Conservation (phyloP, 2,329 filamentous ascomycete species). For the Coleophoma eucalyptorum region DNA sequence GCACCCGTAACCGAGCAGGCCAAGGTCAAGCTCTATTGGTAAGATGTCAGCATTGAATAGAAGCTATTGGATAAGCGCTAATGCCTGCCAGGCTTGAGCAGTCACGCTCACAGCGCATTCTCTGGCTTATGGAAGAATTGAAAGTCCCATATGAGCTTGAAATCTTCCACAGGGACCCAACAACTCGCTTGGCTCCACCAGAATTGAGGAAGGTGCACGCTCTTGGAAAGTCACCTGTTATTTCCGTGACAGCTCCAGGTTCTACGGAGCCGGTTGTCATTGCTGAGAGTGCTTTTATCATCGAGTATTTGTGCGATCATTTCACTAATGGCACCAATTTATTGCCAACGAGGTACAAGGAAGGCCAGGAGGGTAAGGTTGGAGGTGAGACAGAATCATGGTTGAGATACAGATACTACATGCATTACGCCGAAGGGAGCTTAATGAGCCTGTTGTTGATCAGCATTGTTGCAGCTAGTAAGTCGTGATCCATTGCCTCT, state of each 20-base stretch:
- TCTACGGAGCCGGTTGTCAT: constrained; percentile 53
- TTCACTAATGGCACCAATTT: constrained; percentile 42
- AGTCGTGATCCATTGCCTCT: constrained; percentile 15
- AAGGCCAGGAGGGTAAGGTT: constrained; percentile 52
- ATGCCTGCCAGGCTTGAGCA: constrained; percentile 23
- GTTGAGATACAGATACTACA: constrained; percentile 60
- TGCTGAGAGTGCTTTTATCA: constrained; percentile 78
- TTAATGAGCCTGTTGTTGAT: constrained; percentile 71
- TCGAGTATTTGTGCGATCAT: constrained; percentile 76
- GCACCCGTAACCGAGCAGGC: constrained; percentile 22
- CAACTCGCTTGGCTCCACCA: constrained; percentile 65
- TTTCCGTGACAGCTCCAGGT: constrained; percentile 54
- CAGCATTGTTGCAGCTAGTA: constrained; percentile 53
- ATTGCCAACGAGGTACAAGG: constrained; percentile 50
- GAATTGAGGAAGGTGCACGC: constrained; percentile 77
- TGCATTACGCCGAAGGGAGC: constrained; percentile 84
- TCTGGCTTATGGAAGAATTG: constrained; percentile 69
- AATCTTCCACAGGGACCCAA: constrained; percentile 65
- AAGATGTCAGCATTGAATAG: constrained; percentile 2
- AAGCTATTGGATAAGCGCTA: background rate
- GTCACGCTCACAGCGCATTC: constrained; percentile 53
- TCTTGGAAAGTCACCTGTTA: constrained; percentile 80
- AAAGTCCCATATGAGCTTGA: constrained; percentile 76
- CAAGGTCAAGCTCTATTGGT: constrained; percentile 56
- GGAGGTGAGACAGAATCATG: constrained; percentile 59